Base-by-base conservation (phyloP, 148 eudicot species). In the Talinum fruticosum region DNA sequence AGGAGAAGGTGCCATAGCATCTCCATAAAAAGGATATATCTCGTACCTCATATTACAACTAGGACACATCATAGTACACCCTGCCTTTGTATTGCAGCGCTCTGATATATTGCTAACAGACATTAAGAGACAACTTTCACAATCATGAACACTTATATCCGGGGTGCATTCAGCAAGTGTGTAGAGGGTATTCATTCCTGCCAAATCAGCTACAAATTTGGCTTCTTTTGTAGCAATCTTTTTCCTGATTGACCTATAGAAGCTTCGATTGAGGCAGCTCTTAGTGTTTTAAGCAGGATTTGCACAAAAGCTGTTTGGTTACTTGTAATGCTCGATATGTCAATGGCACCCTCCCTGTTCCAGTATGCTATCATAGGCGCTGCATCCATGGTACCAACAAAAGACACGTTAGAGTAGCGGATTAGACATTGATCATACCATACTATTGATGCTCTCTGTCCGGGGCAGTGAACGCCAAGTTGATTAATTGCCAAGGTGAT, bases 111-210 rank as follows among this genome's bases (percentile, higher is more conserved):
- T 82, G 4, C 81, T 78, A 61, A 82, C 73, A 2, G 75, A 72
- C 78, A 78, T 82, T 35, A 57, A 30, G 1, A 82, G 69, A 74
- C 79, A 82, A 28, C 57, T 72, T 47, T 32, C 69, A 23, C 84
- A 82, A 15, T 82, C 84, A 21, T n/a, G 37, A 32, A 78, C 45
- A 2, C 78, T 53, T 24, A 82, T 82, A 78, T 82, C 84, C 0
- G 84, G 78, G 61, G 84, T 82, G 65, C 84, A 82, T 65, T 82
- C 84, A 67, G 61, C 81, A 15, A 82, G 81, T 16, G 81, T 78
- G 24, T 82, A 82, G 1, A 82, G 4, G 2, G 78, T 78, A 41
- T 74, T 69, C 41, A 82, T 1, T 2, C 28, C 69, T 10, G 84
- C 41, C 57, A 69, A 68, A 28, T 74, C 77, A 8, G 69, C 81